Percentiles rank a stretch among this genome's conserved stretches.
Conservation (phyloP, 176 grass and related monocot species). For the Hordeum vulgare region MorexV3_pseudomolecules_assembly NC_058523.1:293559431-293559930, state of each 20-base stretch:
- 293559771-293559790: slow-evolving; percentile 8
- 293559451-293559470: slow-evolving; percentile 27
- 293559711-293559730: not conserved
- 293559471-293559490: slow-evolving; percentile 27
- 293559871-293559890: not conserved
- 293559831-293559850: not conserved
- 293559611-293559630: not conserved
- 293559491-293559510: slow-evolving; percentile 45
- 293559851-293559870: not conserved
- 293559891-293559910: slow-evolving; percentile 2
- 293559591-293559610: not conserved
- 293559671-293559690: not conserved
- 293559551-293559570: not conserved
- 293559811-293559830: not conserved
- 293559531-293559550: not conserved
- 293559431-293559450: slow-evolving; percentile 27
- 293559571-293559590: not conserved
- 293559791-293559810: not conserved
- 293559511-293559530: slow-evolving; percentile 15
- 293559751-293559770: not conserved
- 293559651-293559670: not conserved
- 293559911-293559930: not conserved
- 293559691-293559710: not conserved
- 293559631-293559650: not conserved
- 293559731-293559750: not conserved